Conservation (phyloP, 73 alveolate genomes). For the Paramecium octaurelia region DNA sequence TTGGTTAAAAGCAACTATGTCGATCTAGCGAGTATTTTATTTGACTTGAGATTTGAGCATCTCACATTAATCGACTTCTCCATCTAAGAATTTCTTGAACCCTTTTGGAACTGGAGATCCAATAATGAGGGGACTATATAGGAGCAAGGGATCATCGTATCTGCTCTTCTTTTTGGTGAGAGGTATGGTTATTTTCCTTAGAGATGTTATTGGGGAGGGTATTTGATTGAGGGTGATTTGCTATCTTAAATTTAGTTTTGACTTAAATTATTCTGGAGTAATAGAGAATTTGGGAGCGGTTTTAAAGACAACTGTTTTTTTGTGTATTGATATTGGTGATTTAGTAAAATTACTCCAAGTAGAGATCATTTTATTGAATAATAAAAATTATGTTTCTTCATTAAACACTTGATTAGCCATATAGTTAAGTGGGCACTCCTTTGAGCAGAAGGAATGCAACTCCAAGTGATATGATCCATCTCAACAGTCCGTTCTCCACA, state of each 20-base stretch:
- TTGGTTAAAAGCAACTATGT: not conserved
- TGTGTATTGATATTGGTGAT: not conserved
- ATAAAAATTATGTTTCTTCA: not conserved
- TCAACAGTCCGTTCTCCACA: not conserved
- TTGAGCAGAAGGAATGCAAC: not conserved
- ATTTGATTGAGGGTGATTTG: not conserved
- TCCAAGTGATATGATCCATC: not conserved
- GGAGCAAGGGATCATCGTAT: not conserved
- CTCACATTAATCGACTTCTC: not conserved
- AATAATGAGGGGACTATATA: not conserved
- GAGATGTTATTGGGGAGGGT: not conserved
- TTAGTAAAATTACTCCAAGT: not conserved
- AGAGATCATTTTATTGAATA: not conserved
- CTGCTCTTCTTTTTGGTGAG: not conserved
- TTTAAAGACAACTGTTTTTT: not conserved
- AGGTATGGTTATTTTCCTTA: not conserved
- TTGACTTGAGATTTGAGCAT: not conserved
- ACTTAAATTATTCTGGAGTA: not conserved
- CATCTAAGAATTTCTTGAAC: not conserved
- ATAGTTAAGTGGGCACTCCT: not conserved
- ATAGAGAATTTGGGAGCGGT: not conserved
- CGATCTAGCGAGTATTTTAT: not conserved
- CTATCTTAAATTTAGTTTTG: not conserved
- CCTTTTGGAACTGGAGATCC: not conserved
- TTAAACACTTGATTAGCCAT: not conserved